phyloP scores from a whole-genome alignment of 305 asterid genomes.

The Fraxinus greggii region DNA sequence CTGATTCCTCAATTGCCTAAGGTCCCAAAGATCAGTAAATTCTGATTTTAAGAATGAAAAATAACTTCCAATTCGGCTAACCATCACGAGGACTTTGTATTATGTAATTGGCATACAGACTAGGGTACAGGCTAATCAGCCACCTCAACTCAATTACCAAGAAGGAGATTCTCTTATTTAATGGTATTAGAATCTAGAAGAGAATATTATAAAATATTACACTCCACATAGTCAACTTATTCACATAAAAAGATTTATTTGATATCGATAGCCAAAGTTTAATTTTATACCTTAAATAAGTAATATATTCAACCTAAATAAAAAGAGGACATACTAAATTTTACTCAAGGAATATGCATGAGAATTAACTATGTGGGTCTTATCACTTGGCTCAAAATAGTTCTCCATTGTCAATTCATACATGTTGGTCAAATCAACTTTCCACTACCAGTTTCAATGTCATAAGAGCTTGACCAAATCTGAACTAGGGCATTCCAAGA shows the following conservation, averaged over 20 bases:
- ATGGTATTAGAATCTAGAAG: not conserved
- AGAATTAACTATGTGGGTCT: not conserved
- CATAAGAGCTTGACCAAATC: not conserved
- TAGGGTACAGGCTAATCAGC: not conserved
- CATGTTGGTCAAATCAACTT: not conserved
- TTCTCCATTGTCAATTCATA: not conserved
- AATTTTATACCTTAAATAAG: not conserved
- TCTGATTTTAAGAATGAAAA: not conserved
- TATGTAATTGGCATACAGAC: not conserved
- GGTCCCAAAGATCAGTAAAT: not conserved
- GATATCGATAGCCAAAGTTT: not conserved
- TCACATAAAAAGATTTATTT: not conserved
- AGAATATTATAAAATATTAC: not conserved
- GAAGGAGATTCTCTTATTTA: not conserved
- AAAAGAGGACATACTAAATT: not conserved
- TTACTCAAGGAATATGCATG: not conserved
- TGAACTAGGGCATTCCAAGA: not conserved
- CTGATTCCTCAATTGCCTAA: not conserved
- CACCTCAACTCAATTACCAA: not conserved
- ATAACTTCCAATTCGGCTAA: not conserved
- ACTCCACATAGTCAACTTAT: not conserved
- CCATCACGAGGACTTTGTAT: not conserved
- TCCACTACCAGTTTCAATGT: not conserved
- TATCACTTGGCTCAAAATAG: not conserved
- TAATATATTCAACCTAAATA: not conserved